Evolutionary conservation across 768 basidiomycete genomes (phyloP).

Genomic region (Amanita muscaria): DNA sequence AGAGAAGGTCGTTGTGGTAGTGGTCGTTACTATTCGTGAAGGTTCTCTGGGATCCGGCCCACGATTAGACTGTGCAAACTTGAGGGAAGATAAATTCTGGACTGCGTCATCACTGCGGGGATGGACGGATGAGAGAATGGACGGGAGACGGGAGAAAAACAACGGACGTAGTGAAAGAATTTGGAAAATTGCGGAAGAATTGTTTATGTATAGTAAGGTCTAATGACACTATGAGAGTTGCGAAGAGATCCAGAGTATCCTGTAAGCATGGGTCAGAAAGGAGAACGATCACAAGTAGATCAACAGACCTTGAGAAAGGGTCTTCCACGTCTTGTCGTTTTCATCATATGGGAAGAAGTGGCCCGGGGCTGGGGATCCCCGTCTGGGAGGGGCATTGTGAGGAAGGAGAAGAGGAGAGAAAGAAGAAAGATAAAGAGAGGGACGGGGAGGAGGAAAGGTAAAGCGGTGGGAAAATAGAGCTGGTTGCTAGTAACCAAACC

Average conservation of each 20-base stretch:
- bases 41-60: constrained; percentile 98
- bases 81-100: constrained; percentile 86
- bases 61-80: constrained; percentile 98
- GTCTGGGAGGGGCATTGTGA: constrained; percentile 23
- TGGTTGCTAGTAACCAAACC: constrained; percentile 33
- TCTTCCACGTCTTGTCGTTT: constrained; percentile 92
- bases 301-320: constrained; percentile 79
- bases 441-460: constrained; percentile 13
- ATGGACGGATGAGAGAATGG: constrained; percentile 1
- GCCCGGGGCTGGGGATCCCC: constrained; percentile 41
- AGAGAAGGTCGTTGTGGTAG: constrained; percentile 97
- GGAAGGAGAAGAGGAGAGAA: constrained; percentile 33
- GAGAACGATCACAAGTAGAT: constrained; percentile 7
- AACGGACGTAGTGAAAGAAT: constrained; percentile 92
- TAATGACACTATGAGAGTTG: constrained; percentile 91
- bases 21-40: constrained; percentile 95
- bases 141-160: constrained; percentile 8
- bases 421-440: constrained; percentile 22
- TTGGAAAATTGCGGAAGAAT: constrained; percentile 91
- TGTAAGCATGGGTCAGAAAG: constrained; percentile 21
- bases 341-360: constrained; percentile 92
- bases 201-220: constrained; percentile 85
- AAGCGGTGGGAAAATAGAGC: constrained; percentile 29
- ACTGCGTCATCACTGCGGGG: constrained; percentile 85
- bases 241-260: constrained; percentile 98